Conservation (phyloP, 176 grass and related monocot species). For the Pontederia crassipes region DNA sequence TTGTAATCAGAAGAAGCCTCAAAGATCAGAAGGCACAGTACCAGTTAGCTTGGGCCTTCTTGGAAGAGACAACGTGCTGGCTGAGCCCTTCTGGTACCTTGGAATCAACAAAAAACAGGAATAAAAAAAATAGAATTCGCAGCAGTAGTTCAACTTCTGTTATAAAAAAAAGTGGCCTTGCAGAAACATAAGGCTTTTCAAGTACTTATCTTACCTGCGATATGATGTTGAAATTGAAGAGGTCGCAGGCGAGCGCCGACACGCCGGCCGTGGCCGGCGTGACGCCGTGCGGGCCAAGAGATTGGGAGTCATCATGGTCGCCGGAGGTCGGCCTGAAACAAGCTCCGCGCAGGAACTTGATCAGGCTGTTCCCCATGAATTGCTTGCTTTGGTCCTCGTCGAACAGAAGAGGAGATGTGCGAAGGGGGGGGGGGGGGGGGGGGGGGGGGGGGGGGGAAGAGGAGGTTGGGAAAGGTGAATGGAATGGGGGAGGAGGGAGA, state of each 20-base stretch:
- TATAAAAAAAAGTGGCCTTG: constrained; percentile 4
- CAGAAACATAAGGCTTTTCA: not conserved
- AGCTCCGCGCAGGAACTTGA: constrained; percentile 43
- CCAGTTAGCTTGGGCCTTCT: constrained; percentile 90
- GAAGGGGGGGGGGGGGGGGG: too few relatives aligned
- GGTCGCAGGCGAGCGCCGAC: constrained; percentile 53
- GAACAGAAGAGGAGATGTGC: too few relatives aligned
- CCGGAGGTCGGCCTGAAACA: constrained; percentile 8
- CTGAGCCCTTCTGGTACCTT: constrained; percentile 65
- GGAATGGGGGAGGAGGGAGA: too few relatives aligned
- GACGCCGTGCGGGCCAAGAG: not conserved
- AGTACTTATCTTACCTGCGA: constrained; percentile 36
- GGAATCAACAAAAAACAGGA: not conserved
- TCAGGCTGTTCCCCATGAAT: constrained; percentile 76
- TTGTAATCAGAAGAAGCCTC: too few relatives aligned
- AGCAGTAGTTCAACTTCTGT: not conserved
- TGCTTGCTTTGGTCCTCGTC: not conserved
- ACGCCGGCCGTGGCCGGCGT: constrained; percentile 30
- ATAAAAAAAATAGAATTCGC: not conserved
- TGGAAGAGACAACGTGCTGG: constrained; percentile 68
- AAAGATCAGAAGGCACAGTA: constrained; percentile 5
- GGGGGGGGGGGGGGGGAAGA: too few relatives aligned
- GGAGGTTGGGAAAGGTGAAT: too few relatives aligned
- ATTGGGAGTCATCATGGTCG: constrained; percentile 3
- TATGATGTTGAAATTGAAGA: constrained; percentile 44